phyloP scores from a whole-genome alignment of 2,329 filamentous ascomycete species.

The Exophiala sideris region DNA sequence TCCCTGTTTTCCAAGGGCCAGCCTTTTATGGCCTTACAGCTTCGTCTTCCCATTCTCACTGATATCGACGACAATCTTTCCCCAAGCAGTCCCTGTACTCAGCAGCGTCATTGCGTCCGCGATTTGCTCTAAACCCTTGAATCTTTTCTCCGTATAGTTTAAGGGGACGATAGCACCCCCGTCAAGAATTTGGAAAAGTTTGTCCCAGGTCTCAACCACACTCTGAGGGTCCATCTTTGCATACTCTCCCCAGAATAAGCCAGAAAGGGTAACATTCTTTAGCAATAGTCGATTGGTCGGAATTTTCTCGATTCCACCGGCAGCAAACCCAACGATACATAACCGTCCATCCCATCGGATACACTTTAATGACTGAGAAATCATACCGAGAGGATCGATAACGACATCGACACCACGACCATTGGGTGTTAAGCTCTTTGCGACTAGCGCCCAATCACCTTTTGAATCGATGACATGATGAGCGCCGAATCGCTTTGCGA shows the following conservation, averaged over 20 bases:
- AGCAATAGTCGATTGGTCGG: conserved; percentile 86
- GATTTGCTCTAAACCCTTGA: conserved; percentile 75
- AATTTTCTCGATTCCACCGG: conserved; percentile 81
- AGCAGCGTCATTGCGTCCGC: conserved; percentile 62
- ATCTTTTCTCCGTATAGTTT: conserved; percentile 75
- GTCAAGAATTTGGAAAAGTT: conserved; percentile 71
- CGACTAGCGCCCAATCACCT: conserved; percentile 65
- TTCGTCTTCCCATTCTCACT: conserved; percentile 21
- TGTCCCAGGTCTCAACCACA: conserved; percentile 74
- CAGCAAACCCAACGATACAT: conserved; percentile 84
- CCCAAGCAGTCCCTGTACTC: conserved; percentile 77
- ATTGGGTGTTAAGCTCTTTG: conserved; percentile 56
- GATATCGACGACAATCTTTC: conserved; percentile 87
- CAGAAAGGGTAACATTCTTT: conserved; percentile 88
- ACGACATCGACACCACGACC: conserved; percentile 78
- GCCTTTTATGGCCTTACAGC: neutral
- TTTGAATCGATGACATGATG: conserved; percentile 70
- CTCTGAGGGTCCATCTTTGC: conserved; percentile 66
- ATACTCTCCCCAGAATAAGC: conserved; percentile 86
- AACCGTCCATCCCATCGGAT: conserved; percentile 88
- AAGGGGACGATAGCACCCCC: conserved; percentile 77
- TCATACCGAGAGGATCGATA: conserved; percentile 86
- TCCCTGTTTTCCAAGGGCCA: too few species aligned
- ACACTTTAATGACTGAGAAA: conserved; percentile 84
- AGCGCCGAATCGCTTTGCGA: conserved; percentile 76